Evolutionary conservation across 1,284 basidiomycete species (phyloP).

Genomic region (Trichosporon coremiiforme): DNA sequence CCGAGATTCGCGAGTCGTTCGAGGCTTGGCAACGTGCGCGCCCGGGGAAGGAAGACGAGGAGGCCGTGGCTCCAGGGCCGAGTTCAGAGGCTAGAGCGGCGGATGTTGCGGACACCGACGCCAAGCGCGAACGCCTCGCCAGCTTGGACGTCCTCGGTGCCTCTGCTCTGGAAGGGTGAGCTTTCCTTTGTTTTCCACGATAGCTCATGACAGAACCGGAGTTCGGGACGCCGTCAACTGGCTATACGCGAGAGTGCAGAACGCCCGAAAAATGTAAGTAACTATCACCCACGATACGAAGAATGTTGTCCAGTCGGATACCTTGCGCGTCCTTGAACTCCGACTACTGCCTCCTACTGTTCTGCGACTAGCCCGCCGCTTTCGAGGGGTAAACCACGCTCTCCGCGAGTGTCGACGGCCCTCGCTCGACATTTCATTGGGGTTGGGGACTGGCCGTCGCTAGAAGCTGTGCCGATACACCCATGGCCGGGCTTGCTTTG

Average conservation of each 20-base stretch:
- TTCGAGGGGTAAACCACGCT: no score
- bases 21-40: constrained; percentile 68
- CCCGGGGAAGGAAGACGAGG: not conserved
- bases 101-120: constrained; percentile 26
- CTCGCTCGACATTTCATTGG: no score
- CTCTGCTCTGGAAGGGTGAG: constrained; percentile 83
- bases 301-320: no score
- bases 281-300: no score
- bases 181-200: constrained; percentile 25
- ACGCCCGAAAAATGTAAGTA: constrained; percentile 66
- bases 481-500: no score
- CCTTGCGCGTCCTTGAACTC: no score
- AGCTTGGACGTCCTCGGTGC: constrained; percentile 89
- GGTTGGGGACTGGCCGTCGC: no score
- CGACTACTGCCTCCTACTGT: no score
- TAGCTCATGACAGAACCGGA: constrained; percentile 66
- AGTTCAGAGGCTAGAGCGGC: constrained; percentile 15
- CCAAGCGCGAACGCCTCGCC: constrained; percentile 63
- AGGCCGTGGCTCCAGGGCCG: not conserved
- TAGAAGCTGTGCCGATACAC: no score
- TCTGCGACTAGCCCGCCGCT: no score
- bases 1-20: constrained; percentile 84
- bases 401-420: no score
- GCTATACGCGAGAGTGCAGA: constrained; percentile 89
- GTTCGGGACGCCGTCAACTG: constrained; percentile 88